Conservation (phyloP, 2,329 filamentous ascomycete genomes). For the Colletotrichum sp. region DNA sequence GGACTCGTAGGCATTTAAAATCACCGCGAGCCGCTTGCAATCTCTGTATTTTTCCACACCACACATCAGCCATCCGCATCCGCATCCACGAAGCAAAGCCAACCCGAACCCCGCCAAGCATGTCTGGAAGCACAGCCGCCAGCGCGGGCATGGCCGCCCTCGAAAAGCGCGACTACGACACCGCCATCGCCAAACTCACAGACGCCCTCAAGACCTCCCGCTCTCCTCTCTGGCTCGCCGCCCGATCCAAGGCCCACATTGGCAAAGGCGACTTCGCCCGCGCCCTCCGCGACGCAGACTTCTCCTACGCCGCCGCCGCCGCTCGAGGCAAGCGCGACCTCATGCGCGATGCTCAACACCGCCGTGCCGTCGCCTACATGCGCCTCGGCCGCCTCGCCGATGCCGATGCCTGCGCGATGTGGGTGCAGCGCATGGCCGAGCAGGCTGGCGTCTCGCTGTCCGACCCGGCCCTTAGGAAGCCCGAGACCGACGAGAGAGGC, state of each 20-base stretch:
- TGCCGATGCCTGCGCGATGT: conserved; percentile 72
- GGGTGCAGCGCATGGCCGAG: conserved; percentile 50
- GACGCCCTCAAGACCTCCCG: conserved; percentile 68
- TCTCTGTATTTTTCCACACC: background rate
- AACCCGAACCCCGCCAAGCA: conserved; percentile 28
- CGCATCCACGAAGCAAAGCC: background rate
- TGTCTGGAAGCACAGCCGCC: conserved; percentile 58
- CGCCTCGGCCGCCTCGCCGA: conserved; percentile 76
- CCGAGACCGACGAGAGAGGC: conserved; percentile 47
- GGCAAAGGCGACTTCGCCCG: conserved; percentile 64
- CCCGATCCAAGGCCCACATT: conserved; percentile 80
- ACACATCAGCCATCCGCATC: background rate
- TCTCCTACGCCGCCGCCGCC: conserved; percentile 64
- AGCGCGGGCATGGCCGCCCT: conserved; percentile 70
- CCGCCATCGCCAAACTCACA: conserved; percentile 73
- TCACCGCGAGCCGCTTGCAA: background rate
- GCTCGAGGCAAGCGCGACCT: conserved; percentile 76
- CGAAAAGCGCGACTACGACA: conserved; percentile 64
- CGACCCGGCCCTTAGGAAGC: conserved; percentile 33
- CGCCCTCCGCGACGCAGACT: conserved; percentile 74
- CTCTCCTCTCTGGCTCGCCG: conserved; percentile 80
- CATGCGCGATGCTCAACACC: conserved; percentile 82
- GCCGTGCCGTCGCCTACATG: conserved; percentile 77
- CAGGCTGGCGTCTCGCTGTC: conserved; percentile 38
- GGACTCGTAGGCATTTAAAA: background rate